phyloP scores from a whole-genome alignment of 2,329 filamentous ascomycete genomes.

The Amauroascus niger region DNA sequence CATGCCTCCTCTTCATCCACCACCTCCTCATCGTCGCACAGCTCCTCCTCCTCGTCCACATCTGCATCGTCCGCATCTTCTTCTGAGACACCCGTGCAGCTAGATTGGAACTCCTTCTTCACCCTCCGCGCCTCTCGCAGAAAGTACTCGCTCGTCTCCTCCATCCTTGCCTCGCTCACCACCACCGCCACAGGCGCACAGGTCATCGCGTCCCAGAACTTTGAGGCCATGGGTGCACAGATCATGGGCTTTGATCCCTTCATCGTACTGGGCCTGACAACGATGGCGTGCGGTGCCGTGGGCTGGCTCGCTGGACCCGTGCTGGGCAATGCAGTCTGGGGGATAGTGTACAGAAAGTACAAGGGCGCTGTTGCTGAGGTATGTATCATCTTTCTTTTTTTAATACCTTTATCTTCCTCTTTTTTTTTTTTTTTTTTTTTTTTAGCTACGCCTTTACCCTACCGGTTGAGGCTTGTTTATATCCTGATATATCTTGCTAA shows the following conservation, averaged over 20 bases:
- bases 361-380: slow-evolving; percentile 62
- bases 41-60: background rate
- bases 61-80: background rate
- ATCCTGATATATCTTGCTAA: slow-evolving; percentile 3
- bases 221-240: slow-evolving; percentile 55
- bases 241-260: slow-evolving; percentile 81
- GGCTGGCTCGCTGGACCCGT: slow-evolving; percentile 85
- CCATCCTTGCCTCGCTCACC: slow-evolving; percentile 53
- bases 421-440: background rate
- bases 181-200: slow-evolving; percentile 46
- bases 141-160: slow-evolving; percentile 71
- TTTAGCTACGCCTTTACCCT: background rate
- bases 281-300: slow-evolving; percentile 62
- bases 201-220: slow-evolving; percentile 58
- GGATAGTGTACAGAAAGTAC: slow-evolving; percentile 60
- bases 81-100: slow-evolving; percentile 21
- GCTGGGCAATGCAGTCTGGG: slow-evolving; percentile 71
- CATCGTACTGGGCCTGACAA: slow-evolving; percentile 71
- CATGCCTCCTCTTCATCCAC: slow-evolving; percentile 1
- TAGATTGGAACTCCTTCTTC: slow-evolving; percentile 91
- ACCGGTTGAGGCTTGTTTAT: too few relatives aligned
- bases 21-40: background rate
- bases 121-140: slow-evolving; percentile 75
- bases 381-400: slow-evolving; percentile 26
- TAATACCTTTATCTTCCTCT: background rate